Base-by-base conservation (phyloP, 2,329 filamentous ascomycete genomes). In the Claviceps quebecensis region DNA sequence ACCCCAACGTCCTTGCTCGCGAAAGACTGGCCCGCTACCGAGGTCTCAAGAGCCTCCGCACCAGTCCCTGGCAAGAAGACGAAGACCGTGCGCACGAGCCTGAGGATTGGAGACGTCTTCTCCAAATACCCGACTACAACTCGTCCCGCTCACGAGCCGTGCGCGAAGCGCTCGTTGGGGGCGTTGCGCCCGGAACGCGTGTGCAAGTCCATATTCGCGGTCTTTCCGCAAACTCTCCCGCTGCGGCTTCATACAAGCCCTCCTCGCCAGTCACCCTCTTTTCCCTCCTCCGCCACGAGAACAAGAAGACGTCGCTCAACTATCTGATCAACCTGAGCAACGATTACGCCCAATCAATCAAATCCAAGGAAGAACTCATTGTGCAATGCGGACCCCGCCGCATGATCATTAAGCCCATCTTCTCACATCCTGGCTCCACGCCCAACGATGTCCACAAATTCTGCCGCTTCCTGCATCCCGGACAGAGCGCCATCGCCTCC, bases 401-500 rank as follows among this genome's bases (percentile, higher is more conserved):
- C 48, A 83, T 96, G 61, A 72, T 90, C 53, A 81, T 96, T 69
- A 91, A 93, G 61, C 93, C 93, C 11, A 74, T 97, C 45, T 96
- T 91, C 73, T 96, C 90, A 0, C 81, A 87, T 63, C 75, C 80
- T n/a, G 91, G 90, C 52, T 88, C 84, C 63, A 96, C 91, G 0
- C 87, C 88, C 47, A 97, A 97, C 70, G 85, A 98, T 63, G 90
- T 98, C 14, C 90, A 97, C 77, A 98, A 98, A 67, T 97, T 89
- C 69, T 86, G 88, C 67, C 84, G 91, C 34, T 98, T 81, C 71
- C 71, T 97, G 5, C 89, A 97, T 66, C 90, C 93, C 0, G 93
- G 93, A 4, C 84, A 88, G 59, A 91, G 87, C 8, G 87, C 87
- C 3, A 84, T 97, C 23, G 93, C 90, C 7, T 86, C 84, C 11